These are phyloP conservation scores for Agaricus sinodeliciosus DNA, from an alignment of 768 basidiomycete species.

Conservation along the genomic window DNA sequence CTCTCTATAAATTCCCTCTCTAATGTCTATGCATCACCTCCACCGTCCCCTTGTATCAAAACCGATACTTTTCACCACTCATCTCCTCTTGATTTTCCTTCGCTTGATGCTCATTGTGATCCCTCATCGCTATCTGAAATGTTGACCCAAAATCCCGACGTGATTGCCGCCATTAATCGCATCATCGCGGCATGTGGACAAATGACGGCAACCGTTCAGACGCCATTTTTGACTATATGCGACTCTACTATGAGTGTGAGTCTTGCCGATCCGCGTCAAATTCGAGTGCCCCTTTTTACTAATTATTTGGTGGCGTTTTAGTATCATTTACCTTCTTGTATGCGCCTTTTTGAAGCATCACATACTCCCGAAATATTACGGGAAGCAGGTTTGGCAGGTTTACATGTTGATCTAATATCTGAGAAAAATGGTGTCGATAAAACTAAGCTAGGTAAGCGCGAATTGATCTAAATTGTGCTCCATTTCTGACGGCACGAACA, in stretches of 20 bases:
- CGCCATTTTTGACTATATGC: constrained; percentile 65
- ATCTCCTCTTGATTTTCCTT: constrained; percentile 45
- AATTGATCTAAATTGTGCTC: neutral
- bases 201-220: constrained; percentile 55
- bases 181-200: constrained; percentile 70
- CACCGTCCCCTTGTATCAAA: constrained; percentile 24
- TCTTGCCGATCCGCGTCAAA: constrained; percentile 10
- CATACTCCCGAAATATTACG: constrained; percentile 66
- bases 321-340: constrained; percentile 72
- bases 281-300: neutral
- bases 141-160: constrained; percentile 53
- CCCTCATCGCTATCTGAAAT: constrained; percentile 42
- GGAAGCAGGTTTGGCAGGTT: constrained; percentile 47
- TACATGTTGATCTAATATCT: constrained; percentile 44
- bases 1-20: constrained; percentile 12
- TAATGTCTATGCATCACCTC: constrained; percentile 25
- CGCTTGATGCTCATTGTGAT: constrained; percentile 42
- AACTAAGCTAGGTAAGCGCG: constrained; percentile 44
- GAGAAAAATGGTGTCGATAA: constrained; percentile 36
- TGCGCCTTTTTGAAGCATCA: constrained; percentile 67
- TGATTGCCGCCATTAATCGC: constrained; percentile 51
- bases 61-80: constrained; percentile 11
- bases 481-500: constrained; percentile 18
- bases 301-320: constrained; percentile 19
- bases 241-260: constrained; percentile 68